phyloP scores from a whole-genome alignment of 441 rosid species.

The Rhodomyrtus psidioides region DNA sequence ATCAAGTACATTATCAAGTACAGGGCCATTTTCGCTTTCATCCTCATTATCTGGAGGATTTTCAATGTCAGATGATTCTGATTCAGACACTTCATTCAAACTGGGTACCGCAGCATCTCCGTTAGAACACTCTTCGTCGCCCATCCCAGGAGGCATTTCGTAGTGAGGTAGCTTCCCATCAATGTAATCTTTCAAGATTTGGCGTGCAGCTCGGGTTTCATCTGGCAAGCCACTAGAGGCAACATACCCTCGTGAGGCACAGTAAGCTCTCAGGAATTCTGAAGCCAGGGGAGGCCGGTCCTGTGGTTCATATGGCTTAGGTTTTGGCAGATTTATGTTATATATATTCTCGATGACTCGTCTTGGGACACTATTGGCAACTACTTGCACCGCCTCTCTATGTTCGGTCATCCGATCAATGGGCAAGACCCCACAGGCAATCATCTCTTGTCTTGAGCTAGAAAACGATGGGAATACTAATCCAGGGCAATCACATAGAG shows the following conservation, averaged over 20 bases:
- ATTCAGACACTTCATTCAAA: conserved; percentile 15
- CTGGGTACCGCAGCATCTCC: conserved; percentile 18
- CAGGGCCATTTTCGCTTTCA: conserved; percentile 17
- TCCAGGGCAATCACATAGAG: conserved; percentile 90
- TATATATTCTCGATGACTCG: conserved; percentile 56
- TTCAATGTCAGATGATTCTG: conserved; percentile 40
- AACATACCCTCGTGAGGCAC: conserved; percentile 76
- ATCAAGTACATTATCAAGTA: conserved; percentile 47
- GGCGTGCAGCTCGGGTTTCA: conserved; percentile 84
- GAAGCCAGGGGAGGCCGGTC: conserved; percentile 71
- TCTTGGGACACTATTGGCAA: conserved; percentile 69
- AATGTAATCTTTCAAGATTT: conserved; percentile 73
- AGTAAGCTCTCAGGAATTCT: conserved; percentile 62
- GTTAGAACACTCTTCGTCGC: conserved; percentile 15
- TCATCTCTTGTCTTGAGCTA: conserved; percentile 84
- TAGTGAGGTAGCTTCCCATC: conserved; percentile 79
- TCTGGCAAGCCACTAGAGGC: conserved; percentile 92
- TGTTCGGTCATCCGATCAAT: conserved; percentile 86
- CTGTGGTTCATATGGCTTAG: conserved; percentile 72
- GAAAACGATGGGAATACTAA: conserved; percentile 93
- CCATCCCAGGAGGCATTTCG: conserved; percentile 63
- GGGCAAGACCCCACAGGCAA: conserved; percentile 92
- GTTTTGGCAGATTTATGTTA: conserved; percentile 70
- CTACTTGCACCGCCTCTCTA: conserved; percentile 82
- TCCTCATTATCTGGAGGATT: conserved; percentile 8